Evolutionary conservation across 2,329 filamentous ascomycete genomes (phyloP).

Genomic region (Fusarium guadeloupense): DNA sequence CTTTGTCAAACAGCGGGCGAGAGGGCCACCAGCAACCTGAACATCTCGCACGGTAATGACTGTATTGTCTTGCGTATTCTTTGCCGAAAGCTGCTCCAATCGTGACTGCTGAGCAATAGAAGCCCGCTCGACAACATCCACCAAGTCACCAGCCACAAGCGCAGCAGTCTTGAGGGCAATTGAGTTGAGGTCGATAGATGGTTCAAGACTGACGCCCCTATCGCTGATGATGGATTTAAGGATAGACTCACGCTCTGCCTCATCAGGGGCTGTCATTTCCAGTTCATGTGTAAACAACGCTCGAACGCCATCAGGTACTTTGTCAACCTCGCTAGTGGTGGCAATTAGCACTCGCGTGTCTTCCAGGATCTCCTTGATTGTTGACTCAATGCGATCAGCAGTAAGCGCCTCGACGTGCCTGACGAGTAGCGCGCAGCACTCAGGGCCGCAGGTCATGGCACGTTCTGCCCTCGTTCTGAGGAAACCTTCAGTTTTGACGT

Average conservation of each 20-base stretch:
- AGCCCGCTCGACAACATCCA: slow-evolving; percentile 93
- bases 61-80: slow-evolving; percentile 50
- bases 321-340: slow-evolving; percentile 94
- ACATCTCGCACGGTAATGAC: slow-evolving; percentile 79
- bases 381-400: slow-evolving; percentile 87
- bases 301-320: slow-evolving; percentile 88
- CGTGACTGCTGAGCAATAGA: slow-evolving; percentile 79
- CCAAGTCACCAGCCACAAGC: slow-evolving; percentile 90
- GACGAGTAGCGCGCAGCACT: slow-evolving; percentile 85
- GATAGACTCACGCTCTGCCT: slow-evolving; percentile 89
- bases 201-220: slow-evolving; percentile 78
- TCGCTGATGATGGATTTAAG: slow-evolving; percentile 80
- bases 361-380: slow-evolving; percentile 84
- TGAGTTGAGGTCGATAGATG: slow-evolving; percentile 82
- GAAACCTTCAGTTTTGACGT: slow-evolving; percentile 94
- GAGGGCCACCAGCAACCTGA: slow-evolving; percentile 84
- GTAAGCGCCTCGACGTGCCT: slow-evolving; percentile 91
- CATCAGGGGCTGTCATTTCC: slow-evolving; percentile 91
- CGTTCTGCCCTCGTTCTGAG: slow-evolving; percentile 87
- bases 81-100: slow-evolving; percentile 74
- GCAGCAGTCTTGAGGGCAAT: slow-evolving; percentile 96
- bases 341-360: slow-evolving; percentile 86
- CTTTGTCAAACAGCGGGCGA: slow-evolving; percentile 80
- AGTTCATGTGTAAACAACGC: slow-evolving; percentile 95
- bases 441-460: slow-evolving; percentile 85